Evolutionary conservation across 768 basidiomycete genomes (phyloP), one percentile per base, ranked within the genome.

Genomic region (Amanita fuliginea): DNA sequence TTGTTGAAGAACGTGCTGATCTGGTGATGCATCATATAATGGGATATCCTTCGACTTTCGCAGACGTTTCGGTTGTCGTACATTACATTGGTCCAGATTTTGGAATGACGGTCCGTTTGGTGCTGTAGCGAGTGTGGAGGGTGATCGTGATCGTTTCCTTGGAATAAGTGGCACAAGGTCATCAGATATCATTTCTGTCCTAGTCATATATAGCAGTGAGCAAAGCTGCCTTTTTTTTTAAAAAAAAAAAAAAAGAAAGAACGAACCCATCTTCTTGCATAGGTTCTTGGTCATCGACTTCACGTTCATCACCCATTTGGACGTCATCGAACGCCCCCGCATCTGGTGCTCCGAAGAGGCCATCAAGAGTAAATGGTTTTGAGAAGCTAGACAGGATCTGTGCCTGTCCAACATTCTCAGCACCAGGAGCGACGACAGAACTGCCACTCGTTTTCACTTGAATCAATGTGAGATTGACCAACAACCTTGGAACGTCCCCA

Each of bases 281-380:
- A 1, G 62, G 64, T 21, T 72, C 71, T 30, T 65, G 61, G 1
- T 37, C 13, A 22, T 37, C 21, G 3, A 67, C 54, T 36, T 74
- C 72, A 11, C 61, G 60, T 16, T 66, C 68, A 37, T 73, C 74
- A 51, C 76, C 68, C 64, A 74, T 69, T 0, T 67, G 64, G 22
- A 75, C 71, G 33, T 72, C 69, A 35, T 71, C 78, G 52, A 88
- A 88, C 7, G 87, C 89, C n/a, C 82, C 85, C 9, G 79, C 80
- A 59, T 92, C 92, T 0, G 86, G 83, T 35, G 74, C 77, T 4
- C 82, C 81, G 55, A 95, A 93, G 4, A 97, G 64, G 0, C 84
- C 93, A 9, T 78, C 88, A 2, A 77, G 61, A 53, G 84, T 78
- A 59, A 98, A 96, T 2, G 91, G 85, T 51, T 83, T 79, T 8